A percentile compares a stretch with the other conserved stretches of the same genome.
Evolutionary conservation across 495 filamentous ascomycete species (phyloP).

Genomic region (Penicillium egyptiacum): DNA sequence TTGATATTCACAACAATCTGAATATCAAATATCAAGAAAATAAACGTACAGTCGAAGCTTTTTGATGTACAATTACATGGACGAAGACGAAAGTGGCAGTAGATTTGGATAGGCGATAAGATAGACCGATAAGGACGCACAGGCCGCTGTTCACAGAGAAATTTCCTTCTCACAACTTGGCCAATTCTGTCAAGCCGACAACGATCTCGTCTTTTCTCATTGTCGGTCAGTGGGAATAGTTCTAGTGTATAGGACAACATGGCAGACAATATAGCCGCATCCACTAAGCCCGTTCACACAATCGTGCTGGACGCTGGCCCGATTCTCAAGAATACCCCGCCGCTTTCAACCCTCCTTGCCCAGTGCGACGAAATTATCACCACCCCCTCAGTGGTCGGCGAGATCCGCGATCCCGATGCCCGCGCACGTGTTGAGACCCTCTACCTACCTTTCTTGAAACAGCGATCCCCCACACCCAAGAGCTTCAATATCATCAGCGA

Average conservation of each 20-base stretch:
- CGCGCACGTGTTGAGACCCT: constrained; percentile 76
- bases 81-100: constrained; percentile 8
- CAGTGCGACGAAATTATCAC: constrained; percentile 79
- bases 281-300: constrained; percentile 72
- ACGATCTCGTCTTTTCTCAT: constrained; percentile 1
- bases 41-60: neutral
- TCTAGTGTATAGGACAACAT: constrained; percentile 25
- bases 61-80: neutral
- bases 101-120: constrained; percentile 25
- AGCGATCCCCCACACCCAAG: constrained; percentile 68
- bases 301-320: constrained; percentile 89
- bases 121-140: constrained; percentile 32
- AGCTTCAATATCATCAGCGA: constrained; percentile 78
- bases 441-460: constrained; percentile 77
- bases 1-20: neutral
- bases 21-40: neutral
- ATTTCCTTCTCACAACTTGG: constrained; percentile 21
- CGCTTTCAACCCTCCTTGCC: constrained; percentile 71
- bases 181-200: constrained; percentile 13
- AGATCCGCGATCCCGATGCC: constrained; percentile 86
- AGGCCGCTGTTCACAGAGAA: constrained; percentile 31
- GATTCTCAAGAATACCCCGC: constrained; percentile 83
- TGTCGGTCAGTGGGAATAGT: constrained; percentile 4
- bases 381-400: constrained; percentile 79
- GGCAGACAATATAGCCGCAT: constrained; percentile 34